Evolutionary conservation across 352 stramenopile genomes (phyloP).

Genomic region (Pythium brachiatum): DNA sequence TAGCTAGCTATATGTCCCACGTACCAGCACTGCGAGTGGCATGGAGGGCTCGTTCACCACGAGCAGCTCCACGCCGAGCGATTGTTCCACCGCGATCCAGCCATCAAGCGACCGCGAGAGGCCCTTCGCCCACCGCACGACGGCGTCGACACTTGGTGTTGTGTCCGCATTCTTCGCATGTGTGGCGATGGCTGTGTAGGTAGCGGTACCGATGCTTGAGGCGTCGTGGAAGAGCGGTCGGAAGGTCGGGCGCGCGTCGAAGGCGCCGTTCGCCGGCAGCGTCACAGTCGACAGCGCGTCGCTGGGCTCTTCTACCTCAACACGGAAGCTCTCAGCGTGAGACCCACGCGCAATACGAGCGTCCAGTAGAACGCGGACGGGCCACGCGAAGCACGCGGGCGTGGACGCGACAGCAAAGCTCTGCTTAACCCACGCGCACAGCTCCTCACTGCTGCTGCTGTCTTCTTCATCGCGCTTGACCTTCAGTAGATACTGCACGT

Average conservation of each 20-base stretch:
- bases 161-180: background rate
- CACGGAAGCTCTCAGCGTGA: background rate
- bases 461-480: conserved; percentile 25
- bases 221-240: conserved; percentile 29
- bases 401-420: conserved; percentile 34
- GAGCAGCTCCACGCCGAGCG: conserved; percentile 1
- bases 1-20: too few species aligned
- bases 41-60: background rate
- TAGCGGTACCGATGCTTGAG: background rate
- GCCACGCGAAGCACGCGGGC: conserved; percentile 37
- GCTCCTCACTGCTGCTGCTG: conserved; percentile 11
- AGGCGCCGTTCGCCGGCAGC: conserved; percentile 43
- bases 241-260: conserved; percentile 45
- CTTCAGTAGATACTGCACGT: conserved; percentile 7
- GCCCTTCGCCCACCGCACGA: conserved; percentile 13
- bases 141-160: conserved; percentile 2
- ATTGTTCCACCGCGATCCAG: conserved; percentile 6
- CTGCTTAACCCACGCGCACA: conserved; percentile 36
- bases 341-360: conserved; percentile 24
- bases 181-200: too few species aligned
- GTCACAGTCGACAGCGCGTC: background rate
- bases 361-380: conserved; percentile 34
- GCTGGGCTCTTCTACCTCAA: background rate
- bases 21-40: conserved; percentile 7
- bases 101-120: conserved; percentile 13